phyloP scores from a whole-genome alignment of 2,329 filamentous ascomycete genomes.

The Colletotrichum kahawae region DNA sequence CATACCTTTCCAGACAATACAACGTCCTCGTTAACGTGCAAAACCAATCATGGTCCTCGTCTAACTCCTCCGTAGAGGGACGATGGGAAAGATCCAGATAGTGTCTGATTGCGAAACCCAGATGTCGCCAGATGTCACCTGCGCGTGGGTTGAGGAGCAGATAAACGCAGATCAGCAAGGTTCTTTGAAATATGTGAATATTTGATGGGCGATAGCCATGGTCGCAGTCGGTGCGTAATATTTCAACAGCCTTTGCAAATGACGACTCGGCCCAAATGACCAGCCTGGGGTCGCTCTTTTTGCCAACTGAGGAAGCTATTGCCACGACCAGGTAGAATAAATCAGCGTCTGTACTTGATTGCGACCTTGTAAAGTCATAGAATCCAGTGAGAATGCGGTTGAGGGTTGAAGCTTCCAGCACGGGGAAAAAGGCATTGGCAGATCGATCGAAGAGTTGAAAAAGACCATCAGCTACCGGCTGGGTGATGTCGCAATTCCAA shows the following conservation, averaged over 20 bases:
- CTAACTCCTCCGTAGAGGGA: background rate
- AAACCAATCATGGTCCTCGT: background rate
- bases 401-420: background rate
- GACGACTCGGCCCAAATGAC: background rate
- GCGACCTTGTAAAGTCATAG: background rate
- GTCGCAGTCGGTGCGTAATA: background rate
- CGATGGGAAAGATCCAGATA: background rate
- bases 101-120: background rate
- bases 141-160: background rate
- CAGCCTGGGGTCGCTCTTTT: background rate
- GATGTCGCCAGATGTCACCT: background rate
- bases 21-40: background rate
- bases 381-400: background rate
- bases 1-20: background rate
- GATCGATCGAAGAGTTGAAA: background rate
- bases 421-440: background rate
- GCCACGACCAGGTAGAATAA: background rate
- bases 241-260: background rate
- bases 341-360: background rate
- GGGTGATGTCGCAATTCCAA: background rate
- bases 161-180: background rate
- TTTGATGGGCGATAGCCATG: background rate
- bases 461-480: background rate
- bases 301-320: background rate
- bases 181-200: background rate